Conservation (phyloP, 257 asterid species). For the Euphrasia confusa region DNA sequence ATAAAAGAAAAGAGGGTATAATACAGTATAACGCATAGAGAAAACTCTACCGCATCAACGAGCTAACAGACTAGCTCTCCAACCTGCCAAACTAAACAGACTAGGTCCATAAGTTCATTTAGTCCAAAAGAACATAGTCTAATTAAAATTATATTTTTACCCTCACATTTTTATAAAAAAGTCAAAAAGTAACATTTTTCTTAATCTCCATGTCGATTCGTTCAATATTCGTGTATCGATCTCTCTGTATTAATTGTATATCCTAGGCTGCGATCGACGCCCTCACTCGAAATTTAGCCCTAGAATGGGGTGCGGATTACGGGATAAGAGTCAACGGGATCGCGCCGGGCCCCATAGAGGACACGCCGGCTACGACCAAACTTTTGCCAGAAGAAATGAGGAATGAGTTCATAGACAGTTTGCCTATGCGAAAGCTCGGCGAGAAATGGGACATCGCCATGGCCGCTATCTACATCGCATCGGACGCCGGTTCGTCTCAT, state of each 20-base stretch:
- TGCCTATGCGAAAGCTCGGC: constrained; percentile 67
- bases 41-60: too few relatives aligned
- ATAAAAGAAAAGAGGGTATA: too few relatives aligned
- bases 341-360: constrained; percentile 88
- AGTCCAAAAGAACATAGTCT: too few relatives aligned
- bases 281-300: constrained; percentile 70
- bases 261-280: constrained; percentile 83
- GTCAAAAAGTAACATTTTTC: too few relatives aligned
- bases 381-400: constrained; percentile 58
- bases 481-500: constrained; percentile 66
- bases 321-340: constrained; percentile 79
- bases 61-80: too few relatives aligned
- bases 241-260: constrained; percentile 1
- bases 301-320: constrained; percentile 89
- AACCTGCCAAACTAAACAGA: too few relatives aligned
- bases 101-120: too few relatives aligned
- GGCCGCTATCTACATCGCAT: constrained; percentile 83
- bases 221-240: too few relatives aligned
- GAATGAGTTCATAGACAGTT: constrained; percentile 28
- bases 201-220: too few relatives aligned
- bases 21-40: too few relatives aligned
- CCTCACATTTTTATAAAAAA: too few relatives aligned
- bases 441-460: constrained; percentile 93
- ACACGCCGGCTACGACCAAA: constrained; percentile 69
- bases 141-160: too few relatives aligned